Conservation (phyloP, 1,139 yeast species). For the Sugiyamaella xylanicola region DNA sequence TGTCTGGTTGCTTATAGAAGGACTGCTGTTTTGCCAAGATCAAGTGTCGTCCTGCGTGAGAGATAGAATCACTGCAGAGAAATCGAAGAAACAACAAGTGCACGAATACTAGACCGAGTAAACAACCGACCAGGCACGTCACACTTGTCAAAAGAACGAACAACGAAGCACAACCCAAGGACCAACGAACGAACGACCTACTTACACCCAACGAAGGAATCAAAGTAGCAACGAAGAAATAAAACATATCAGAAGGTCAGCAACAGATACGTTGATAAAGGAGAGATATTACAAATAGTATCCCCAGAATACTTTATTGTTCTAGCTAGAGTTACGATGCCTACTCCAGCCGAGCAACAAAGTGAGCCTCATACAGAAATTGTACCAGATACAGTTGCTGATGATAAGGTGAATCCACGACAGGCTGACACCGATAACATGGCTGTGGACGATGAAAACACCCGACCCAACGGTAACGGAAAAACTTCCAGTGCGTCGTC, state of each 20-base stretch:
- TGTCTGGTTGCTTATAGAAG: neutral
- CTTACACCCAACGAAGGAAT: no score
- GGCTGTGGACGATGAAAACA: conserved; percentile 10
- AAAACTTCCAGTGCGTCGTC: neutral
- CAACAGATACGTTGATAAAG: neutral
- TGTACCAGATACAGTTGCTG: conserved; percentile 15
- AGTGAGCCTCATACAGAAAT: conserved; percentile 4
- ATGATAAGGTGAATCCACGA: conserved; percentile 12
- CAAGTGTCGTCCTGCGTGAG: no score
- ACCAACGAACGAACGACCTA: no score
- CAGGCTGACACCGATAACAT: conserved; percentile 4
- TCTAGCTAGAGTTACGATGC: conserved; percentile 1
- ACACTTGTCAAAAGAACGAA: no score
- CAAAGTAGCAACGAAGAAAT: no score
- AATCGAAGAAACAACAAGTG: no score
- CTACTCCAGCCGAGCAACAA: conserved; percentile 16
- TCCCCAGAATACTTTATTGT: neutral
- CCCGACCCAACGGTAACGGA: neutral
- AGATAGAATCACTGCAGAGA: no score
- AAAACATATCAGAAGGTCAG: no score
- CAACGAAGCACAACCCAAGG: no score
- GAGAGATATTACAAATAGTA: no score
- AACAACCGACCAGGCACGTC: no score
- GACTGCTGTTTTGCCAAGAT: neutral
- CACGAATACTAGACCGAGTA: no score